Base-by-base conservation (phyloP, 345 rosid species). In the Bruguiera parviflora region DNA sequence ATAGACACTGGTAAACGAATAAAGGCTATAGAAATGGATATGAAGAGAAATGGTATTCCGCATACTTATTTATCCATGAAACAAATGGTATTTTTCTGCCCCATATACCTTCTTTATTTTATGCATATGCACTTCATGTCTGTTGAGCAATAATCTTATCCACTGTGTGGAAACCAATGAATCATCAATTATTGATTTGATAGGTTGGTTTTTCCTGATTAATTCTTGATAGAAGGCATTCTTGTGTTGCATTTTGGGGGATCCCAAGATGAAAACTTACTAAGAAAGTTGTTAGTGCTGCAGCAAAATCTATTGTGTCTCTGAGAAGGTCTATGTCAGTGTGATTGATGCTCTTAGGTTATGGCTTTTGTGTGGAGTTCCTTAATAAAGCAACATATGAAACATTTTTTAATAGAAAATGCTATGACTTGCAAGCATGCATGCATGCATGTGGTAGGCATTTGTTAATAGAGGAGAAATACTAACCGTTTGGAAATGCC, bases 1-100 rank as follows among this genome's bases (percentile, higher is more conserved):
- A 82, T 70, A 69, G 87, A 84, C 31, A 81, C 73, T 70, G 80
- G 79, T 56, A 88, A 83, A 82, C 82, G 99, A 81, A 84, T 92
- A 74, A 79, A 81, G 3, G 82, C 86, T 71, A 82, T 92, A 66
- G 96, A 88, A 75, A 76, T 58, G 83, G 93, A 89, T 77, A 92
- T 92, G 99, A 75, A 76, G 2, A 80, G 74, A 74, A 87, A 88
- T 70, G 86, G 86, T 57, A 73, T 89, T 72, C 86, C 75, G 66
- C 99, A 92, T 77, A 91, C 82, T 81, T 76, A 22, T 63, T 15
- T 59, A 60, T 89, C 96, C 67, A 80, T 83, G 64, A 83, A 67
- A 64, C 83, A 86, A 72, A 81, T 94, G 96, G 95, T 94, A 85
- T 76, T 60, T 70, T 31, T 71, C 65, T 69, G 22, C 33, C 58